phyloP scores from a whole-genome alignment of 306 rosid species.

The Abrus pulchellus region DNA sequence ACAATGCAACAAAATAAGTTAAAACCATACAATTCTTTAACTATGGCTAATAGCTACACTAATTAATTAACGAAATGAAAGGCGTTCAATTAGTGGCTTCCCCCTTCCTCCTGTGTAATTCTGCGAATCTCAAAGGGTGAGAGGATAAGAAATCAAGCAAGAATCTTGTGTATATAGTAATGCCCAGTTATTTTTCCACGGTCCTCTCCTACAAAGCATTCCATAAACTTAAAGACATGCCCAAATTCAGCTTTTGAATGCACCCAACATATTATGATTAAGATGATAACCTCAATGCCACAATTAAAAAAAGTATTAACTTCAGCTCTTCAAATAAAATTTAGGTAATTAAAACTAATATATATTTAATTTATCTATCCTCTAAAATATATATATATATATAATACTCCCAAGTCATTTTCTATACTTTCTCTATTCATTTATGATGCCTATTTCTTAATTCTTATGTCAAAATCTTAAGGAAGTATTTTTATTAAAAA shows the following conservation, averaged over 20 bases:
- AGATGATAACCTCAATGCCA: constrained; percentile 17
- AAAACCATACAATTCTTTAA: not conserved
- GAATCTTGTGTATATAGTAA: constrained; percentile 32
- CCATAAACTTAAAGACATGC: constrained; percentile 39
- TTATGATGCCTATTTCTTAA: too few species aligned
- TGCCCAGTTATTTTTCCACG: not conserved
- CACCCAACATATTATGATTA: constrained; percentile 17
- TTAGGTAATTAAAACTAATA: too few species aligned
- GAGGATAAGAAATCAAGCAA: constrained; percentile 22
- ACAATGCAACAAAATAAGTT: too few species aligned
- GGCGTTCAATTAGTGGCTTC: not conserved
- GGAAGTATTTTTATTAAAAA: too few species aligned
- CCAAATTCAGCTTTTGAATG: constrained; percentile 29
- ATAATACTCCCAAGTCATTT: too few species aligned
- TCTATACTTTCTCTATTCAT: too few species aligned
- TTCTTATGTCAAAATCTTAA: too few species aligned
- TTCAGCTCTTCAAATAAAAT: too few species aligned
- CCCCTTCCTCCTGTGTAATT: not conserved
- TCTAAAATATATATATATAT: too few species aligned
- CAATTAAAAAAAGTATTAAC: not conserved
- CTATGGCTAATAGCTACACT: not conserved
- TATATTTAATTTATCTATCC: too few species aligned
- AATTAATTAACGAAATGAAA: not conserved
- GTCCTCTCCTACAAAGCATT: constrained; percentile 3
- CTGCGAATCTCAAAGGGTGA: constrained; percentile 1